A percentile compares a stretch with the other conserved stretches of the same genome.
phyloP scores from a whole-genome alignment of 164 flowering plant genomes.

The Magnolia officinalis region DNA sequence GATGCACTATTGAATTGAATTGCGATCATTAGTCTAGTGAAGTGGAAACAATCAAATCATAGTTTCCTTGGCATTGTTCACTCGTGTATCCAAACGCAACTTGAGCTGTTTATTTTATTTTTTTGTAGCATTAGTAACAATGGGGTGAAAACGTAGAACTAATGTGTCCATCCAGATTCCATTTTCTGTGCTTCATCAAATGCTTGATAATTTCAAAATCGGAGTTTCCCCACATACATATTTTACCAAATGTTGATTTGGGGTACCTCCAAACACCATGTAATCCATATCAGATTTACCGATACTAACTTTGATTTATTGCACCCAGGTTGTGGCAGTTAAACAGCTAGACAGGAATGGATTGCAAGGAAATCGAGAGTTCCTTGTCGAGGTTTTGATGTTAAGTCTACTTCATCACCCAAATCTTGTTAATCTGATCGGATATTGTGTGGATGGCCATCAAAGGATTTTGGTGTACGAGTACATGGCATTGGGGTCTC shows the following conservation, averaged over 20 bases:
- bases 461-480: conserved; percentile 80
- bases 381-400: conserved; percentile 82
- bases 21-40: background rate
- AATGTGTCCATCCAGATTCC: no score
- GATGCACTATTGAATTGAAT: background rate
- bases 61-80: background rate
- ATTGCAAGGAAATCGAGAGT: conserved; percentile 75
- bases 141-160: no score
- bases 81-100: background rate
- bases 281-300: no score
- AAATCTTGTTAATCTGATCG: conserved; percentile 69
- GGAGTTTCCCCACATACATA: background rate
- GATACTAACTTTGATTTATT: background rate
- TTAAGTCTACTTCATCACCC: conserved; percentile 67
- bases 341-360: conserved; percentile 86
- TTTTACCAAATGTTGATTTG: background rate
- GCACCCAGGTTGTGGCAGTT: conserved; percentile 62
- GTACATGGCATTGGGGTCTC: conserved; percentile 68
- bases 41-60: background rate
- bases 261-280: background rate
- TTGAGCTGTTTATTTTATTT: background rate
- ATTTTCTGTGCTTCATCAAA: no score
- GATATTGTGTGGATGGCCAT: conserved; percentile 79
- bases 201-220: no score
- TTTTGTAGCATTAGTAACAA: no score